phyloP scores from a whole-genome alignment of 106 monocot genomes.

The Cymbidium sinense region DNA sequence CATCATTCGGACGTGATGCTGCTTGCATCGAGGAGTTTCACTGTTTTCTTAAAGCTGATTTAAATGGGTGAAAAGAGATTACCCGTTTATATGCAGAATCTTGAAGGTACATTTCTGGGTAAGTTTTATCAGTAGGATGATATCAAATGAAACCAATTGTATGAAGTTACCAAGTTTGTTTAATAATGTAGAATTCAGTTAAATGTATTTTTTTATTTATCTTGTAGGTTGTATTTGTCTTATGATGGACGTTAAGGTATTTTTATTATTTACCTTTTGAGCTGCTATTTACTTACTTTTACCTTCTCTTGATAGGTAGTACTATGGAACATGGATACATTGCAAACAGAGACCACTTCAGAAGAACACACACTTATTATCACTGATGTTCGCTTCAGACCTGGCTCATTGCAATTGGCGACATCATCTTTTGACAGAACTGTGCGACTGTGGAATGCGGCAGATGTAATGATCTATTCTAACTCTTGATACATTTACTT shows the following conservation, averaged over 20 bases:
- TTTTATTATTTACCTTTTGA: background rate
- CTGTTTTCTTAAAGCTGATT: background rate
- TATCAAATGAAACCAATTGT: background rate
- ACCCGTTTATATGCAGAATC: background rate
- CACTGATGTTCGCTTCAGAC: conserved; percentile 82
- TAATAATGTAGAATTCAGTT: background rate
- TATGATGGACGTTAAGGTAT: background rate
- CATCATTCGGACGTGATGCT: background rate
- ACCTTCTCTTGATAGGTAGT: conserved; percentile 35
- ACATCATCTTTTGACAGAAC: conserved; percentile 90
- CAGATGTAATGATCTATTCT: conserved; percentile 40
- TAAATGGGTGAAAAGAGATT: background rate
- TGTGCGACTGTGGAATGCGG: conserved; percentile 77
- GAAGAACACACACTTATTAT: conserved; percentile 61
- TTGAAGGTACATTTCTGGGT: background rate
- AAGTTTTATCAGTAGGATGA: too few relatives aligned
- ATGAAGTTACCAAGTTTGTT: background rate
- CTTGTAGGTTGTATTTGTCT: background rate
- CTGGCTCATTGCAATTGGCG: conserved; percentile 62
- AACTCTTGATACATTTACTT: background rate
- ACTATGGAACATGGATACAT: conserved; percentile 79
- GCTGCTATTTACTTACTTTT: background rate
- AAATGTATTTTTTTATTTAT: background rate
- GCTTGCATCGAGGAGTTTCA: background rate
- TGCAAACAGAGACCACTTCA: conserved; percentile 51